Evolutionary conservation across 345 rosid species (phyloP), one percentile per base, ranked within the genome.

Genomic region (Syzygium oleosum): DNA sequence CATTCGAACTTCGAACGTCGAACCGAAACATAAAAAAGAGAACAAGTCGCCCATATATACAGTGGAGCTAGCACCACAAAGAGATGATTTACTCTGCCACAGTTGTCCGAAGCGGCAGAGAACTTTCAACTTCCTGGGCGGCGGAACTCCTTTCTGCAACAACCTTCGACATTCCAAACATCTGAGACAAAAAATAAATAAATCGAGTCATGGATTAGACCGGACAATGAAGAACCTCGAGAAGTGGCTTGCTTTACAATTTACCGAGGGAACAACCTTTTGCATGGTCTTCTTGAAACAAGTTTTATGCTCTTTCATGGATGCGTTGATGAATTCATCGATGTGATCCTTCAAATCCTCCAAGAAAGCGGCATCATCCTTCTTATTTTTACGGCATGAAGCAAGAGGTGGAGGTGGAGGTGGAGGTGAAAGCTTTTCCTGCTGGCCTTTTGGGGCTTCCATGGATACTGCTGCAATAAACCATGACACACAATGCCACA

Each of bases 271-370:
- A 52, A 21, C 38, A 56, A 95, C 99, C 98, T 95, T 95, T 17
- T 92, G 87, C 38, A 97, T 90, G 83, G 99, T 93, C 91, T 95
- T 97, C 87, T 93, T 92, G 86, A 95, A 96, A 89, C 98, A 97
- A 59, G 89, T 85, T 92, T 95, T 95, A 90, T 95, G 99, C 88
- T 97, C 99, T 52, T 95, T 96, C 97, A 95, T 92, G 12, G 98
- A 96, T 29, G 99, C 97, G 88, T 92, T 84, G 17, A 97, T 88
- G 89, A 96, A 96, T 88, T 96, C 99, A 89, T 95, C 98, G 21
- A 97, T 93, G 92, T 97, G 99, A 89, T 93, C 96, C 91, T 94
- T 97, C 22, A 96, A 84, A 88, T 96, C 99, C 90, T 95, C 97
- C 83, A 95, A 52, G 89, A 97, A 97, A 77, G 94, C 90, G 21